Conservation (phyloP, 805 yeast genomes). For the Hanseniaspora hatyaiensis region DNA sequence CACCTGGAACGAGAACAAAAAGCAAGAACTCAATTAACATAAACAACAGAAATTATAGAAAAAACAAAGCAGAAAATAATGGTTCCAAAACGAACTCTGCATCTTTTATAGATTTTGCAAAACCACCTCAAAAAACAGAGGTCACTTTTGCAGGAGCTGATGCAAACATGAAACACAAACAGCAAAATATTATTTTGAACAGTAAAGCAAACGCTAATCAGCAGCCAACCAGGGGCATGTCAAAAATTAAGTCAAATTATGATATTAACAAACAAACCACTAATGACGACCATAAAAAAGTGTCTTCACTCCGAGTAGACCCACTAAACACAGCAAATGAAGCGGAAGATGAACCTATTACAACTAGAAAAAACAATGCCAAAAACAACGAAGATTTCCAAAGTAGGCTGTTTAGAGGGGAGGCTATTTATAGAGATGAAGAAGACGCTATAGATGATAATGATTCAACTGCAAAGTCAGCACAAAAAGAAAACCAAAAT, state of each 20-base stretch:
- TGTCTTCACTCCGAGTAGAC: too few species aligned
- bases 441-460: slow-evolving; percentile 18
- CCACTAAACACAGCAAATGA: too few species aligned
- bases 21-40: slow-evolving; percentile 15
- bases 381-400: slow-evolving; percentile 29
- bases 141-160: slow-evolving; percentile 15
- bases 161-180: slow-evolving; percentile 5
- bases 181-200: too few species aligned
- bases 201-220: too few species aligned
- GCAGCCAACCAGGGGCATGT: too few species aligned
- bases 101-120: slow-evolving; percentile 8
- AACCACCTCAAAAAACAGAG: slow-evolving; percentile 13
- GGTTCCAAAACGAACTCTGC: background rate
- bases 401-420: slow-evolving; percentile 29
- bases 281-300: too few species aligned
- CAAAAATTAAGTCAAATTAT: background rate
- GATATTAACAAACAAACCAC: slow-evolving; percentile 5
- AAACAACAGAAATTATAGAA: slow-evolving; percentile 1
- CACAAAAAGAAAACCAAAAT: background rate
- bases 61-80: background rate
- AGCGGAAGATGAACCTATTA: too few species aligned
- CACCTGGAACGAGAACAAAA: slow-evolving; percentile 20
- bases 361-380: too few species aligned
- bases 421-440: slow-evolving; percentile 28
- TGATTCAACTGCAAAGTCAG: slow-evolving; percentile 14